Base-by-base conservation (phyloP, 345 rosid species). In the Populus deltoides region DNA sequence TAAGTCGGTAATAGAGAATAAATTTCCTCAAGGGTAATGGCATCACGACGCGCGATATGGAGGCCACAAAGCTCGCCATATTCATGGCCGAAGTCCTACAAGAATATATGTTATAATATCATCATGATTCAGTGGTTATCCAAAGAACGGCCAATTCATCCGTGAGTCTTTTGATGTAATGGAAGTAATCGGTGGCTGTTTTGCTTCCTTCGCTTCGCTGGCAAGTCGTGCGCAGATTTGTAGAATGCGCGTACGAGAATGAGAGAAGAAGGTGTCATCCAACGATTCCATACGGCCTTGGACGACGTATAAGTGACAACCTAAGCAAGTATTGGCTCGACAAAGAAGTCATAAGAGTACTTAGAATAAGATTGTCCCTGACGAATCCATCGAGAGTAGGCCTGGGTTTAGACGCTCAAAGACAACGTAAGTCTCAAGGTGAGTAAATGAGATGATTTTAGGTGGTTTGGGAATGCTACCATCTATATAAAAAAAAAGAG, bases 171-270 rank as follows among this genome's bases (percentile, higher is more conserved):
- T 49, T 49, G 8, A 49, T 5, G 1, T 5, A 17, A 1, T 49
- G 13, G 2, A 49, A 49, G 2, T 49, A 49, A 0, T 17, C 2
- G 0, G 7, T 49, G 7, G 22, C 0, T 5, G 7, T 49, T 0
- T 16, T 17, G 12, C 3, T 49, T 4, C 55, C 8, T 49, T 17
- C 0, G 55, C 17, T 5, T 6, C 18, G 15, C 18, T 47, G 0
- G 53, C 53, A 47, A 47, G 35, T 33, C 4, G 53, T 12, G 18
- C 15, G 17, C 1, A 1, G 0, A 47, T 15, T 47, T 45, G 15
- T 0, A 45, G 9, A 7, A 8, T 38, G 1, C 41, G 0, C 1
- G 41, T 9, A 38, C 8, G 41, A 8, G 8, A 38, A 0, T 5
- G 5, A 11, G 20, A 47, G 0, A 20, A 47, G 1, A 47, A 47